These are phyloP conservation scores for Punctularia strigosozonata DNA, from an alignment of 768 basidiomycete species.

Conservation along the genomic window DNA sequence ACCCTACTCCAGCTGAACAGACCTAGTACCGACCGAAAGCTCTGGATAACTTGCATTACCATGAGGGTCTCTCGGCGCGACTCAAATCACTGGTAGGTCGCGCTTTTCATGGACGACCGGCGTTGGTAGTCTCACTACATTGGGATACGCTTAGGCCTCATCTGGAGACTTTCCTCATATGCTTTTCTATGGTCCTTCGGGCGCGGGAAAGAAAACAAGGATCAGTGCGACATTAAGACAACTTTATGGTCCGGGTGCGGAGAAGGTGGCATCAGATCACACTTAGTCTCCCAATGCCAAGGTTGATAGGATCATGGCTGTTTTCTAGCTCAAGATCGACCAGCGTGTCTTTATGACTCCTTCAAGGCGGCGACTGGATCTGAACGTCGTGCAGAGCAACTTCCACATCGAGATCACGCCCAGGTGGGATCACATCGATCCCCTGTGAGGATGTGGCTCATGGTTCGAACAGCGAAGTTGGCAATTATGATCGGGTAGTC, in stretches of 20 bases:
- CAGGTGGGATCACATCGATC: constrained; percentile 39
- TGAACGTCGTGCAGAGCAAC: constrained; percentile 96
- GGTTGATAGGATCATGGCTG: neutral
- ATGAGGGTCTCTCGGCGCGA: constrained; percentile 65
- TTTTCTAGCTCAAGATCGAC: constrained; percentile 83
- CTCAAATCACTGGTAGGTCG: constrained; percentile 63
- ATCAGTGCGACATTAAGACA: constrained; percentile 83
- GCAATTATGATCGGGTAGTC: constrained; percentile 88
- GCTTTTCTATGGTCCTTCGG: constrained; percentile 94
- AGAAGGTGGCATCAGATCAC: constrained; percentile 52
- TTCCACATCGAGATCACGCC: constrained; percentile 97
- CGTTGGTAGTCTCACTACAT: neutral
- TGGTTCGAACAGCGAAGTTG: constrained; percentile 63
- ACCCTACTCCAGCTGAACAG: neutral
- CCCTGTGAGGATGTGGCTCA: neutral
- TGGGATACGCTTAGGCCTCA: constrained; percentile 39
- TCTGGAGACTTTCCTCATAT: constrained; percentile 96
- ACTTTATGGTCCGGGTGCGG: constrained; percentile 83
- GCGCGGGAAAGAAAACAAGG: constrained; percentile 96
- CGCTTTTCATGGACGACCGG: neutral
- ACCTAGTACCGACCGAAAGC: constrained; percentile 73
- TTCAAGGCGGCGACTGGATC: constrained; percentile 86
- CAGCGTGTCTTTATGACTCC: constrained; percentile 93
- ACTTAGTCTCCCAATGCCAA: neutral
- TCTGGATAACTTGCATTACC: constrained; percentile 84